These are phyloP conservation scores for Trypanosoma scelopori DNA, from an alignment of 208 protist species.

Conservation along the genomic window DNA sequence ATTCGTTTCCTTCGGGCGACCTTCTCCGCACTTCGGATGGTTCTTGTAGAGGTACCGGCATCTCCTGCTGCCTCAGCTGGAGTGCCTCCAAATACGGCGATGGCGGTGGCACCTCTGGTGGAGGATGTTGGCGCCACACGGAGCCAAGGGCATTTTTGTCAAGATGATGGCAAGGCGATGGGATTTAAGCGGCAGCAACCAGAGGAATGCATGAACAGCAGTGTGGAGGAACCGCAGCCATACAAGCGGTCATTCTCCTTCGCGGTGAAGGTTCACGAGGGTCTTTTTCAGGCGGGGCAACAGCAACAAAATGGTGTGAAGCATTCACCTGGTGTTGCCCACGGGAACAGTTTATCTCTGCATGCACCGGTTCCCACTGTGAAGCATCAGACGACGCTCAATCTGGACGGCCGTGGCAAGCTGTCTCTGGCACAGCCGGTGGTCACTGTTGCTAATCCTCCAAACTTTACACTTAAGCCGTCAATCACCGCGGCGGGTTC, in stretches of 20 bases:
- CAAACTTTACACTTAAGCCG: not conserved
- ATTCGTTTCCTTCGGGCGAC: constrained; percentile 10
- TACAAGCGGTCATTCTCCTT: constrained; percentile 11
- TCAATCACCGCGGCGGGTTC: not conserved
- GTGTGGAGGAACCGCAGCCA: not conserved
- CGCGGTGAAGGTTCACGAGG: constrained; percentile 12
- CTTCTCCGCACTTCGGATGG: constrained; percentile 10
- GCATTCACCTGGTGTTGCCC: not conserved
- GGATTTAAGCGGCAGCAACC: not conserved
- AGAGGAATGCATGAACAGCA: not conserved
- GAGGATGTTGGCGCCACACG: not conserved
- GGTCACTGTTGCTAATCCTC: not conserved
- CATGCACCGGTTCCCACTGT: not conserved
- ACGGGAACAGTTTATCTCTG: not conserved
- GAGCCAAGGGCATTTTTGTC: not conserved
- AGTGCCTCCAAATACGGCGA: not conserved
- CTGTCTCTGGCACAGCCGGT: constrained; percentile 5
- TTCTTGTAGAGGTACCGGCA: constrained; percentile 5
- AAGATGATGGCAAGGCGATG: not conserved
- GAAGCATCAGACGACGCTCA: constrained; percentile 15
- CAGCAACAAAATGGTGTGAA: not conserved
- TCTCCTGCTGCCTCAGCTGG: not conserved
- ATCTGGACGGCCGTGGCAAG: constrained; percentile 11
- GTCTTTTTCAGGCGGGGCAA: constrained; percentile 8
- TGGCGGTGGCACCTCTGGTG: not conserved